These are phyloP conservation scores for Debaryomycetaceae sp. DNA, from an alignment of 1,139 yeast species.

Conservation along the genomic window DNA sequence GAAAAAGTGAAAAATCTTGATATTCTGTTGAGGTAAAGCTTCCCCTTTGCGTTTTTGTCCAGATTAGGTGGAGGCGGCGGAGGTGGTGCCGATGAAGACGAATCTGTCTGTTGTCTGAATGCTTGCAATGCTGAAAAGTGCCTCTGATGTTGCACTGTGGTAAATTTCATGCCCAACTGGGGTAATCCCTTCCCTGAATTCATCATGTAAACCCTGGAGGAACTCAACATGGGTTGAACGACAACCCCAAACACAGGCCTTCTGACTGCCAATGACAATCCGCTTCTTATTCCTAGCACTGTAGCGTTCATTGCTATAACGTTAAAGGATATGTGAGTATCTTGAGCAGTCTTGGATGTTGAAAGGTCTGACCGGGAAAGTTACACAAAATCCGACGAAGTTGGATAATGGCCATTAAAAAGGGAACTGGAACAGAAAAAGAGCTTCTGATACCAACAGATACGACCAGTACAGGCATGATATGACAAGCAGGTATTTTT, in stretches of 20 bases:
- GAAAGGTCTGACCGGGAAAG: not conserved
- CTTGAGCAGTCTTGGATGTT: not conserved
- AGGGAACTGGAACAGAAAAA: too few relatives aligned
- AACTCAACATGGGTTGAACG: not conserved
- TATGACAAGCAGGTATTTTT: too few relatives aligned
- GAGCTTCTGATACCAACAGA: too few relatives aligned
- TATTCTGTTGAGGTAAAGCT: conserved; percentile 34
- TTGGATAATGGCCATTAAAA: too few relatives aligned
- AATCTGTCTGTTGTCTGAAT: not conserved
- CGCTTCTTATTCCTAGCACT: not conserved
- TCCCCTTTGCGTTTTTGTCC: conserved; percentile 42
- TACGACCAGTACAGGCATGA: too few relatives aligned
- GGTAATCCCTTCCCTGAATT: not conserved
- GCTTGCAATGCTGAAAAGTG: not conserved
- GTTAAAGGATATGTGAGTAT: too few relatives aligned
- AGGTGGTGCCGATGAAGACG: conserved; percentile 19
- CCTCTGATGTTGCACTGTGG: not conserved
- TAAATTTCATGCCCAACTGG: not conserved
- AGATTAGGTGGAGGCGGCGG: conserved; percentile 40
- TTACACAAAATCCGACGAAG: not conserved
- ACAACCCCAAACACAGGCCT: not conserved
- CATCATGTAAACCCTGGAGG: not conserved
- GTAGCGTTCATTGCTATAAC: not conserved
- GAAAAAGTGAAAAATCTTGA: conserved; percentile 61
- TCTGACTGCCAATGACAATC: not conserved